Percentiles rank a stretch among this genome's conserved stretches.
phyloP scores from a whole-genome alignment of 176 grass and related monocot species.

The Phyllostachys edulis region DNA sequence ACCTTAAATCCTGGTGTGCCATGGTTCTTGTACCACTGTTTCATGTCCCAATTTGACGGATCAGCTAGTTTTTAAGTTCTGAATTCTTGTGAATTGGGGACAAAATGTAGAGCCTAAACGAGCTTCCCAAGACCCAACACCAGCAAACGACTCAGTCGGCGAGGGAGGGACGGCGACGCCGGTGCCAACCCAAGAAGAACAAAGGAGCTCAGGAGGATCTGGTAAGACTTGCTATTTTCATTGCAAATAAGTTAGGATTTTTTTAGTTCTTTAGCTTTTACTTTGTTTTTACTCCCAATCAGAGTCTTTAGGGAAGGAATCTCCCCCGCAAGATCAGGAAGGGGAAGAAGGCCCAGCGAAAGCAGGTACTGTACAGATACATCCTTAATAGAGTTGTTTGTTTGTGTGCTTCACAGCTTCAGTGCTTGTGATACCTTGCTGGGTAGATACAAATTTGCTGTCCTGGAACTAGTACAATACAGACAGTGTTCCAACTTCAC shows the following conservation, averaged over 20 bases:
- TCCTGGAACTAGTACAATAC: not conserved
- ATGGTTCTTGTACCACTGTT: not conserved
- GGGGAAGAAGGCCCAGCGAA: not conserved
- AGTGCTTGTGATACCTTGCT: constrained; percentile 2
- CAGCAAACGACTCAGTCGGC: not conserved
- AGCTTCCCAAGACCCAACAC: not conserved
- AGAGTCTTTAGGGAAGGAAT: constrained; percentile 9
- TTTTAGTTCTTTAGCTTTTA: not conserved
- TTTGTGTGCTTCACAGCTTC: not conserved
- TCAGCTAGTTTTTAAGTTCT: constrained; percentile 18
- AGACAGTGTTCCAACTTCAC: constrained; percentile 19
- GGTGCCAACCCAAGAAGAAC: not conserved
- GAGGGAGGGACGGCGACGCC: not conserved
- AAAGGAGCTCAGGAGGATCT: constrained; percentile 7
- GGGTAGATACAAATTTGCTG: not conserved
- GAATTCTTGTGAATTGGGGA: constrained; percentile 5
- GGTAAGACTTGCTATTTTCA: constrained; percentile 15
- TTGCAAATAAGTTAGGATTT: not conserved
- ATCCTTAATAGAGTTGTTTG: constrained; percentile 4
- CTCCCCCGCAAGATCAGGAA: not conserved
- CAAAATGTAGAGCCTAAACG: constrained; percentile 24
- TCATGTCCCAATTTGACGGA: not conserved
- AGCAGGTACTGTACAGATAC: constrained; percentile 22
- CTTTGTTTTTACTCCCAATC: not conserved
- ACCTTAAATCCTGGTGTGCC: constrained; percentile 22